phyloP scores from a whole-genome alignment of 176 grass and related monocot species.

The Avena eriantha region DNA sequence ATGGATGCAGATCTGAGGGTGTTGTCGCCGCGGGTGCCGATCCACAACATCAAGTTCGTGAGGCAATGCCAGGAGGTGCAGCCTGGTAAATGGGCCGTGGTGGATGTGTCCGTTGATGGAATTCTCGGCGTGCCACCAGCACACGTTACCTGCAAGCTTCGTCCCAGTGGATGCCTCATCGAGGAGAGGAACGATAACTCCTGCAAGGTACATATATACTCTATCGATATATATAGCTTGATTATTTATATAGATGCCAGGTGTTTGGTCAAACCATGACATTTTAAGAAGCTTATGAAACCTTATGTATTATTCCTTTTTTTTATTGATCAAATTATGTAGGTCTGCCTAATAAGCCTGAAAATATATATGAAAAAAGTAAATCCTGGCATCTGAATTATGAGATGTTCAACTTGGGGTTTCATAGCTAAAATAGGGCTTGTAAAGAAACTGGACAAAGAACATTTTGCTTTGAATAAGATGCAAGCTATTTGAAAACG shows the following conservation, averaged over 20 bases:
- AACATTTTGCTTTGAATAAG: too few relatives aligned
- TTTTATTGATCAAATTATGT: neutral
- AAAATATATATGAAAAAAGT: neutral
- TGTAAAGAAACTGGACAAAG: too few relatives aligned
- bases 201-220: constrained; percentile 51
- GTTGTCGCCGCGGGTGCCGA: constrained; percentile 48
- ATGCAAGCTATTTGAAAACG: too few relatives aligned
- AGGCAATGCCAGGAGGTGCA: constrained; percentile 48
- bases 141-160: neutral
- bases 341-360: neutral
- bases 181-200: constrained; percentile 27
- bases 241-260: too few relatives aligned
- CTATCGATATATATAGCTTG: neutral
- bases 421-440: too few relatives aligned
- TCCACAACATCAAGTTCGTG: constrained; percentile 53
- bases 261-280: too few relatives aligned
- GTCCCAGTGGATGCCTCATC: constrained; percentile 51
- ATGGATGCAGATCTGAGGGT: constrained; percentile 68
- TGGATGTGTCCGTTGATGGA: constrained; percentile 61
- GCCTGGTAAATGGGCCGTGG: constrained; percentile 50
- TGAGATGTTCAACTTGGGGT: neutral
- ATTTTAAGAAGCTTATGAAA: too few relatives aligned
- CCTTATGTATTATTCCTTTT: too few relatives aligned
- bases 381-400: neutral
- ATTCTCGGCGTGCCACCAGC: neutral